Base-by-base conservation (phyloP, 106 monocot genomes). In the Acorus gramineus region DNA sequence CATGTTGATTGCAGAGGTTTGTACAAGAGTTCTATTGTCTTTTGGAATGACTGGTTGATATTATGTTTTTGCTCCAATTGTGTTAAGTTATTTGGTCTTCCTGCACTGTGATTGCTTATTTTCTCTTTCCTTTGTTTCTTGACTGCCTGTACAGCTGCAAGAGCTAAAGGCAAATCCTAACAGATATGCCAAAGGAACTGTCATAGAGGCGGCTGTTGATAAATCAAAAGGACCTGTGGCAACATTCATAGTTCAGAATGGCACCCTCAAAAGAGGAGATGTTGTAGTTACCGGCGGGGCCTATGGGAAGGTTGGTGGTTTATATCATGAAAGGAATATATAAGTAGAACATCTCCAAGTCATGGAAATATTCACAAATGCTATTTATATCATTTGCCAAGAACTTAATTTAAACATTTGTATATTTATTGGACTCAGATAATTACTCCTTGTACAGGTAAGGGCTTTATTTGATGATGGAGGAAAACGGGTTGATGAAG, bases 81-180 rank as follows among this genome's bases (percentile, higher is more conserved):
- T 28, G 28, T 28, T 28, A 28, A 28, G 28, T 28, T 28, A 28
- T 28, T 28, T 28, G 28, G 28, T 28, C 28, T 28, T 28, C 28
- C 28, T 28, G 1, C 28, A 28, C 28, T 28, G 28, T 28, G 28
- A 28, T 28, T 28, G 28, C 28, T 65, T 11, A 51, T 2, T 51
- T 8, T 59, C 44, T 42, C 14, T 50, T 51, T 55, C 7, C 52
- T 57, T 54, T 57, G 52, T 65, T 59, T 47, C 0, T 4, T 14
- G 46, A 42, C 54, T 9, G 11, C 59, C 42, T 66, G 59, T 85
- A 7, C 69, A 94, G 93, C 60, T 94, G 67, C 98, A 92, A 92
- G 98, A 98, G 69, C 72, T 98, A 76, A 92, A 89, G 68, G 98
- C 98, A 56, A 98, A 98, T 69, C 98, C 98, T 68, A 53, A 89